These are phyloP conservation scores for Lactifluus pinguis DNA, from an alignment of 768 basidiomycete genomes.

Conservation along the genomic window DNA sequence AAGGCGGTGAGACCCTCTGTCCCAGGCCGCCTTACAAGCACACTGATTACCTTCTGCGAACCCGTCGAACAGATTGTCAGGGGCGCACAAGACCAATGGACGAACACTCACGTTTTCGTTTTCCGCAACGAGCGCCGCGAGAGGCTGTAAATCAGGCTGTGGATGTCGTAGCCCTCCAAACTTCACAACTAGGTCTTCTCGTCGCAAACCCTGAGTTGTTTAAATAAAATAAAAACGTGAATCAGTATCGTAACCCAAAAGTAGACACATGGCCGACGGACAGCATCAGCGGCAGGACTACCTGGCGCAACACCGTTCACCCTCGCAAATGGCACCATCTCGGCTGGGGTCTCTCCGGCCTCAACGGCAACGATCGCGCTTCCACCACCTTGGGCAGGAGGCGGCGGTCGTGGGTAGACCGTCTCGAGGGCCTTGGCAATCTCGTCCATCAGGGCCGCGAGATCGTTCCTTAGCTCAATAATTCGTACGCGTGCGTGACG, in stretches of 20 bases:
- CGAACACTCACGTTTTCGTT: slow-evolving; percentile 58
- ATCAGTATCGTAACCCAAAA: not conserved
- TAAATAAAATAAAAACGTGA: slow-evolving; percentile 8
- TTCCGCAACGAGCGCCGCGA: slow-evolving; percentile 64
- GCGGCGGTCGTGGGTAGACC: slow-evolving; percentile 45
- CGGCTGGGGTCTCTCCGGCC: not conserved
- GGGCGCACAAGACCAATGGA: not conserved
- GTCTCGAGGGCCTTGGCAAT: slow-evolving; percentile 60
- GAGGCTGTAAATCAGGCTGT: slow-evolving; percentile 48
- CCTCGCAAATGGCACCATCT: slow-evolving; percentile 57
- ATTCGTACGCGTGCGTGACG: slow-evolving; percentile 66
- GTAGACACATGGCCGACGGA: slow-evolving; percentile 29
- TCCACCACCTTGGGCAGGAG: slow-evolving; percentile 11
- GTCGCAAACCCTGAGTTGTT: slow-evolving; percentile 47
- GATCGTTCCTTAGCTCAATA: slow-evolving; percentile 77
- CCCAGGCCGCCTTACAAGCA: slow-evolving; percentile 44
- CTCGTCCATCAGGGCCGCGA: slow-evolving; percentile 50
- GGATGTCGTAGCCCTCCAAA: slow-evolving; percentile 57
- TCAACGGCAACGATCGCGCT: not conserved
- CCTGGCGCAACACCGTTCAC: slow-evolving; percentile 73
- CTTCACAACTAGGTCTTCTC: slow-evolving; percentile 62
- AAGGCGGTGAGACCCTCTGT: slow-evolving; percentile 37
- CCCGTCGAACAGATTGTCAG: slow-evolving; percentile 4
- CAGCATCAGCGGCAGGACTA: slow-evolving; percentile 79
- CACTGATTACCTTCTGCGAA: slow-evolving; percentile 45